Evolutionary conservation across 768 basidiomycete genomes (phyloP), one percentile per base, ranked within the genome.

Genomic region (Tubosaeta sp.): DNA sequence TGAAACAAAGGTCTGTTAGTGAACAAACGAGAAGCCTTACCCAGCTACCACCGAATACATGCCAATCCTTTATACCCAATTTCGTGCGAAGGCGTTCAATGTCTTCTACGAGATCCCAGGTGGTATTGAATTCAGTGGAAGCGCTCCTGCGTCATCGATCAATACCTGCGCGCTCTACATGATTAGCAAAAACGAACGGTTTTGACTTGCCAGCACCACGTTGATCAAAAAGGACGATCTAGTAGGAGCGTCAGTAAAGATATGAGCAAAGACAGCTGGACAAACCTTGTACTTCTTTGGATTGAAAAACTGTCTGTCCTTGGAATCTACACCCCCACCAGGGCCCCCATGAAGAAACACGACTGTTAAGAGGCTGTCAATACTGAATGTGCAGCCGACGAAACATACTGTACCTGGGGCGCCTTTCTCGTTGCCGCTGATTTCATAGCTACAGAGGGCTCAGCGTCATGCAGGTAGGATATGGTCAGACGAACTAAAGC

Each of bases 31-130:
- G 22, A 52, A 44, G n/a, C 64, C 73, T 44, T 57, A 87, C 88
- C 93, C 94, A 95, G 44, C 87, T 90, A 9, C 94, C 94, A 25
- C 94, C 94, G 63, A 97, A 96, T 24, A 96, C 90, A 50, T 94
- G 84, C 94, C 93, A 96, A 62, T 83, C 90, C 18, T 90, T 84
- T 49, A 97, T 77, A 36, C 71, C 71, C 14, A 97, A 77, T 51
- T 87, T 79, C 63, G 85, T 75, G 50, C 94, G 79, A 22, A 95
- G 71, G 60, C 74, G 85, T 65, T 97, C 94, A 10, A 93, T 82
- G 62, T 97, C 94, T 56, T 81, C 86, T 22, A 97, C 91, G 36
- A 95, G 82, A 63, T 92, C 86, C 90, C 90, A 93, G 5, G 94
- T 96, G 2, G 92, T 96, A 69, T 97, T 97, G 45, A 93, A 86